Evolutionary conservation across 2,329 filamentous ascomycete species (phyloP), one percentile per base, ranked within the genome.

Genomic region (Fusarium agapanthi): DNA sequence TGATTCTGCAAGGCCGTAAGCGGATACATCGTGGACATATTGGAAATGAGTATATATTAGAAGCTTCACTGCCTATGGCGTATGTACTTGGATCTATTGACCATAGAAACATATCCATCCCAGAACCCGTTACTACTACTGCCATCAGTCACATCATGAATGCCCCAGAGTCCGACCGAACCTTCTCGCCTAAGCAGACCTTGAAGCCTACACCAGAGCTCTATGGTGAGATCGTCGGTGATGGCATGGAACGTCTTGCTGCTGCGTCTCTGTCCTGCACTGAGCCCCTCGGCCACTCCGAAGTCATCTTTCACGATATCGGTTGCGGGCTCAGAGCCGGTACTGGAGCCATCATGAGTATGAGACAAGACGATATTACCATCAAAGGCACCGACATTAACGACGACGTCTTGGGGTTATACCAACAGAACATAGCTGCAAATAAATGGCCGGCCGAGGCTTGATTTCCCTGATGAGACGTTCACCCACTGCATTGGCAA

Each of bases 341-440:
- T 2, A 71, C 67, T 1, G 34, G 11, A 7, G 67, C 62, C 2
- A 3, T 28, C 1, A 12, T 14, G 2, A 20, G 18, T 2, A 18
- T 32, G 3, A 22, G 12, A 1, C 0, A 2, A 0, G 6, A 7
- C 2, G 15, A 53, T 0, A 1, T 54, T 4, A 6, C 7, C 4
- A 53, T 71, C 13, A 64, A 44, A 6, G 62, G 67, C 2, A 71
- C 47, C 2, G 69, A 71, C 7, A 48, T 71, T 2, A 13, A 64
- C 1, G 24, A 55, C 0, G 11, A 54, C 0, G 43, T 20, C 0
- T 12, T 71, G 7, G 6, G n/a, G 0, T 3, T 47, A 1, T 71
- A 71, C n/a, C 62, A 22, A 6, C 35, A 59, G 4, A 35, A 24
- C 0, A 47, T 56, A 3, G 1, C 9, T 6, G 14, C 44, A 0